Evolutionary conservation across 2,329 filamentous ascomycete species (phyloP), one percentile per base, ranked within the genome.

Genomic region (Tolypocladium capitatum): DNA sequence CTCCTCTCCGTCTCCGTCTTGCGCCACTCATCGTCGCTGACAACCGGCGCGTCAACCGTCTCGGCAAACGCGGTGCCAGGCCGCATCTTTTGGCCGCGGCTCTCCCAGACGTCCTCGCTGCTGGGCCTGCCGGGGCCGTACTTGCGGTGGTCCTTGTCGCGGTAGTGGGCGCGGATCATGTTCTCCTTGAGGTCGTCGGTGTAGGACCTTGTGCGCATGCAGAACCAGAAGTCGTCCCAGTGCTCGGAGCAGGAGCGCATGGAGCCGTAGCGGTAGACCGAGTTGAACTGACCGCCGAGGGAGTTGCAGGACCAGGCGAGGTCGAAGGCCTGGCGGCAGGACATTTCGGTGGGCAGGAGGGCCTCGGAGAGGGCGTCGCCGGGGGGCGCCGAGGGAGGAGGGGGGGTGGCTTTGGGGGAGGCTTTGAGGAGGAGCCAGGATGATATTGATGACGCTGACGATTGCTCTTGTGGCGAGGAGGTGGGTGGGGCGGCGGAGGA

Each of bases 181-280:
- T 72, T 75, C 50, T 76, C 80, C 57, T 80, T 79, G 55, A 80
- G 69, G 40, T 73, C 67, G 24, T 78, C 75, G 0, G 73, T 65
- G 59, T 80, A 80, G 2, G 75, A 74, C 58, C 84, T 81, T 34
- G 81, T 82, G 53, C 86, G 82, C 90, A 97, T 96, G 73, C 92
- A 98, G 69, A 96, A 91, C 86, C 90, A 94, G 67, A 95, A 97
- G 65, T 95, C 86, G 51, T 83, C 78, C 89, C 91, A 96, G 53
- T 89, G 82, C 55, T 94, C 84, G 52, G 74, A 79, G 73, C 92
- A 98, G 4, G 78, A 75, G 41, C 83, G 79, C 59, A 94, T 70
- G 38, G 73, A 70, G 52, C 92, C 92, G 61, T 88, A 83, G 35
- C 92, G 84, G 73, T 97, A 98, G 34, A 97, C 77, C 59, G 88